Base-by-base conservation (phyloP, 2,329 filamentous ascomycete species). In the Monosporascus sp. region DNA sequence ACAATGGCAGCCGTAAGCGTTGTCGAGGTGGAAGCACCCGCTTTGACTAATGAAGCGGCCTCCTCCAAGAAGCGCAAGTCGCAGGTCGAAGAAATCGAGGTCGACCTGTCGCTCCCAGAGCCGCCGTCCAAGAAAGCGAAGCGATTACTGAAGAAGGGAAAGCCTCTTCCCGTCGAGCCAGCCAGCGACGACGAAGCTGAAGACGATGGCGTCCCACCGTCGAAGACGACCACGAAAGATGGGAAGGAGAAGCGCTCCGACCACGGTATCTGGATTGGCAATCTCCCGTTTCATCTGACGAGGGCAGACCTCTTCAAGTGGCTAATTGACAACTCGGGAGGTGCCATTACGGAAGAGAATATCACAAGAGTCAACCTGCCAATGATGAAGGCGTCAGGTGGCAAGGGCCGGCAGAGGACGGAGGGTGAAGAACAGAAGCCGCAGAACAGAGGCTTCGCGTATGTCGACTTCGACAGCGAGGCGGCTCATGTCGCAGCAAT, bases 401-500 rank as follows among this genome's bases (percentile, higher is more conserved):
- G 27, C 3, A 22, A 25, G 20, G 52, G 54, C 51, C 52, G 60
- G 66, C 35, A 68, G 64, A 47, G 60, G 60, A 43, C 54, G 50
- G 48, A 47, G 38, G 22, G 57, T 38, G 51, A 62, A 43, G 60
- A 59, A 46, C 59, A 48, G 35, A 65, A 58, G 49, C 63, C 51
- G n/a, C 65, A 86, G 63, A 99, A 97, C 76, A 93, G 88, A 72
- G 95, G 94, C 17, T 99, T 97, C 67, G 94, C 94, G 51, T 99
- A 99, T 67, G 85, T 99, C 59, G 95, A 99, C 69, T 96, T 99
- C 67, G 76, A 83, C 46, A 87, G 81, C 24, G 80, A 86, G 41
- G 74, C 73, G n/a, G 81, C 85, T 44, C 81, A 91, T 65, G 76
- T 90, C 36, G 83, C 86, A n/a, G 92, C 91, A 47, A 80, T 97